Evolutionary conservation across 2,329 filamentous ascomycete species (phyloP).

Genomic region (Mycogone perniciosa): DNA sequence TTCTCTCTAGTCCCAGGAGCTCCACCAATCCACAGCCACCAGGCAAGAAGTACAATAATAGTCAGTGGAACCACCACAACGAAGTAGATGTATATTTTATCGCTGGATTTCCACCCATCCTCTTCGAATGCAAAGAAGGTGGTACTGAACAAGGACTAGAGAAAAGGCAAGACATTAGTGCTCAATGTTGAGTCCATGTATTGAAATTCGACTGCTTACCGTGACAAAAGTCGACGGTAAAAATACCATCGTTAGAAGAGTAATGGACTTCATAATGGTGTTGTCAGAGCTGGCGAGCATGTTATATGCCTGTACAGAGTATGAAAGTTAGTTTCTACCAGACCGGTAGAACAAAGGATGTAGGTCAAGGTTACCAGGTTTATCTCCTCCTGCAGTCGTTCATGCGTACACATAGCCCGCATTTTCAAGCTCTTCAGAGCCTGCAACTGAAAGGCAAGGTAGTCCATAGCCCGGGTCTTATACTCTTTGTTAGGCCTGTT

Average conservation of each 20-base stretch:
- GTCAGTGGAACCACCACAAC: not conserved
- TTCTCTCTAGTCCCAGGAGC: too few species aligned
- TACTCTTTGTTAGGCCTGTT: not conserved
- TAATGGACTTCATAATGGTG: not conserved
- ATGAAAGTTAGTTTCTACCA: too few species aligned
- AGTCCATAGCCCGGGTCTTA: not conserved
- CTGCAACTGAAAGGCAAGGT: not conserved
- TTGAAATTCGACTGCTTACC: not conserved
- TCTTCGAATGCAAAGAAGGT: not conserved
- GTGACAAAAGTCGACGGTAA: not conserved
- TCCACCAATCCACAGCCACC: not conserved
- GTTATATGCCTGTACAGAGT: not conserved
- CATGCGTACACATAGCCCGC: not conserved
- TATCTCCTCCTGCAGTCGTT: not conserved
- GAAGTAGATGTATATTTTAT: not conserved
- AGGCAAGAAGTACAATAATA: not conserved
- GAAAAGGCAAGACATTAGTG: not conserved
- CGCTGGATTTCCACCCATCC: not conserved
- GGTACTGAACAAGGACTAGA: not conserved
- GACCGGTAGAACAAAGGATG: not conserved
- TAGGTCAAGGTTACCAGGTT: not conserved
- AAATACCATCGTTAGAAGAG: not conserved
- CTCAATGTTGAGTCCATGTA: too few species aligned
- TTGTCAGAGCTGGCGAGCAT: not conserved
- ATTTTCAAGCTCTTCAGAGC: not conserved